A percentile compares a stretch with the other conserved stretches of the same genome.
Conservation (phyloP, 2,329 filamentous ascomycete species). For the Paradendryphiella salina region DNA sequence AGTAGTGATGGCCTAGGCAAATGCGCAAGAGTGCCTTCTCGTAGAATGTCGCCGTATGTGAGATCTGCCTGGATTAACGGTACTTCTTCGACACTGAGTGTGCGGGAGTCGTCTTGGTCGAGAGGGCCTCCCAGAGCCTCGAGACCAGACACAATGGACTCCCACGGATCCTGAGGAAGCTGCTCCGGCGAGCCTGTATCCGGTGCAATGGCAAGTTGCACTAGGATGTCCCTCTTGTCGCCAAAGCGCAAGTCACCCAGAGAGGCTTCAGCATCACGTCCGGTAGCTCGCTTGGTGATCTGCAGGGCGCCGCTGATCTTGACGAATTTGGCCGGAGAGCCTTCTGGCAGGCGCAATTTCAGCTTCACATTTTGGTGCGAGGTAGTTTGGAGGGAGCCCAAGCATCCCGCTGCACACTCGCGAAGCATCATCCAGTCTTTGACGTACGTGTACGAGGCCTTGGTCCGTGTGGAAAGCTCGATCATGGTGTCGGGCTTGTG, state of each 20-base stretch:
- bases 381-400: slow-evolving; percentile 87
- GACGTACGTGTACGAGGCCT: slow-evolving; percentile 96
- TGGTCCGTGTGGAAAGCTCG: slow-evolving; percentile 90
- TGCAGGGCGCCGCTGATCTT: slow-evolving; percentile 97
- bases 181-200: slow-evolving; percentile 82
- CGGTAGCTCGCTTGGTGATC: slow-evolving; percentile 93
- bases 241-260: slow-evolving; percentile 92
- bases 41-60: slow-evolving; percentile 87
- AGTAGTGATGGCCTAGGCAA: slow-evolving; percentile 86
- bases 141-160: slow-evolving; percentile 91
- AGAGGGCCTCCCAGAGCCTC: slow-evolving; percentile 88
- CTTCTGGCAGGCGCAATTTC: slow-evolving; percentile 90
- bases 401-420: slow-evolving; percentile 89
- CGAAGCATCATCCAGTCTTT: slow-evolving; percentile 99
- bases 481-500: slow-evolving; percentile 99
- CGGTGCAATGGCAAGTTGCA: slow-evolving; percentile 88
- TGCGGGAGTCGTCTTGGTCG: slow-evolving; percentile 82
- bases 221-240: slow-evolving; percentile 72
- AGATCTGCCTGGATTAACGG: slow-evolving; percentile 94
- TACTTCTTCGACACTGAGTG: slow-evolving; percentile 87
- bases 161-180: slow-evolving; percentile 92
- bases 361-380: slow-evolving; percentile 99
- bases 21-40: slow-evolving; percentile 83
- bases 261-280: slow-evolving; percentile 88
- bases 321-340: slow-evolving; percentile 95